A percentile compares a stretch with the other conserved stretches of the same genome.
Conservation (phyloP, 2,329 filamentous ascomycete genomes). For the Rachicladosporium sp. region DNA sequence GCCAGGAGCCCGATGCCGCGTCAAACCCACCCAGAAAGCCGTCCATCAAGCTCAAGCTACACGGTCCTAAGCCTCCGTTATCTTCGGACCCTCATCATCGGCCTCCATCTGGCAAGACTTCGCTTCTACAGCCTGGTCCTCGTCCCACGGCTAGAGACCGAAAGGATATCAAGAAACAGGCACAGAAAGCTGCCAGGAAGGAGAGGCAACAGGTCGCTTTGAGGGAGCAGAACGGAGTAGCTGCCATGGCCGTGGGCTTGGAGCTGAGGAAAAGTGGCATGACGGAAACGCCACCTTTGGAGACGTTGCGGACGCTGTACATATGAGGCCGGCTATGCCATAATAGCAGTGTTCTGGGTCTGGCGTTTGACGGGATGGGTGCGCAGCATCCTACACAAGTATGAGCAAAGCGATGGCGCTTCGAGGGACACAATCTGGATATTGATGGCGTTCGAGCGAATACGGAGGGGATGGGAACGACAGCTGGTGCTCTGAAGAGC, state of each 20-base stretch:
- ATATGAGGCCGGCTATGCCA: constrained; percentile 16
- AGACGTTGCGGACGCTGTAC: constrained; percentile 26
- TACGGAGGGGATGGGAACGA: no score
- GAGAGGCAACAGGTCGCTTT: no score
- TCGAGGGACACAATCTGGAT: background rate
- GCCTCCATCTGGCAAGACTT: constrained; percentile 15
- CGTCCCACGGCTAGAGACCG: constrained; percentile 25
- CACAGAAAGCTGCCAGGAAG: constrained; percentile 27
- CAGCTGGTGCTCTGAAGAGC: no score
- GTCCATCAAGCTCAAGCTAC: constrained; percentile 23
- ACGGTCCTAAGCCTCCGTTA: constrained; percentile 20
- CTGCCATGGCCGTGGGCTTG: constrained; percentile 13
- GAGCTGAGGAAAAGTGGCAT: constrained; percentile 21
- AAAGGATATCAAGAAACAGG: constrained; percentile 29
- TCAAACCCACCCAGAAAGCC: constrained; percentile 8
- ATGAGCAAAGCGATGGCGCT: background rate
- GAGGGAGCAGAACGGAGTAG: background rate
- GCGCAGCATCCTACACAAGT: background rate
- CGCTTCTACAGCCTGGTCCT: constrained; percentile 24
- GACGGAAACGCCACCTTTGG: constrained; percentile 24
- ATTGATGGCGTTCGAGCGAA: no score
- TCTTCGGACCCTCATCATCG: constrained; percentile 5
- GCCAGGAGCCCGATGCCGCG: background rate
- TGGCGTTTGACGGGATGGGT: background rate
- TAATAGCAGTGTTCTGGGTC: background rate